Conservation (phyloP, 1,139 yeast genomes). For the Spathaspora sp. region DNA sequence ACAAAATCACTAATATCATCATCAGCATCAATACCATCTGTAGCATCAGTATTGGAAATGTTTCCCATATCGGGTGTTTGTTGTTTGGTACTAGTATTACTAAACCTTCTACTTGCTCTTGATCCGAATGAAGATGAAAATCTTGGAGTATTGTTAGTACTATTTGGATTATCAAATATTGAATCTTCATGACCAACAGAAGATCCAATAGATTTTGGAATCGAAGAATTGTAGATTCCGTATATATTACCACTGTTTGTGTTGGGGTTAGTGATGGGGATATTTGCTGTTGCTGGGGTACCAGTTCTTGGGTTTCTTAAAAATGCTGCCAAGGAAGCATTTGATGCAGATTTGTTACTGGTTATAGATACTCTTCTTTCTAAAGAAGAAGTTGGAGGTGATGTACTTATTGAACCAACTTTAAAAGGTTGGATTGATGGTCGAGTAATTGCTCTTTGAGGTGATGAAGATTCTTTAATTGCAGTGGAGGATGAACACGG, state of each 20-base stretch:
- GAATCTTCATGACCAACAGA: slow-evolving; percentile 33
- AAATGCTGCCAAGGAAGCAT: slow-evolving; percentile 55
- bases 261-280: slow-evolving; percentile 23
- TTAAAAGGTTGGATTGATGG: slow-evolving; percentile 57
- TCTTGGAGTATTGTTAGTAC: slow-evolving; percentile 36
- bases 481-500: slow-evolving; percentile 24
- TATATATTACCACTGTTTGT: slow-evolving; percentile 10
- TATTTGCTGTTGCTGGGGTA: slow-evolving; percentile 30
- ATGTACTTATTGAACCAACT: slow-evolving; percentile 57
- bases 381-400: slow-evolving; percentile 43
- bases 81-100: slow-evolving; percentile 36
- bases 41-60: slow-evolving; percentile 13
- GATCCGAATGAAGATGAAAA: slow-evolving; percentile 61
- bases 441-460: slow-evolving; percentile 19
- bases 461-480: slow-evolving; percentile 18
- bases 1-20: slow-evolving; percentile 83
- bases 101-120: slow-evolving; percentile 45
- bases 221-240: slow-evolving; percentile 18
- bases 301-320: slow-evolving; percentile 48
- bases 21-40: slow-evolving; percentile 48
- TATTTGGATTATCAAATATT: slow-evolving; percentile 23
- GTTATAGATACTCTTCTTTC: slow-evolving; percentile 47
- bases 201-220: slow-evolving; percentile 43
- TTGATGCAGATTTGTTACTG: slow-evolving; percentile 51
- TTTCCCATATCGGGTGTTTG: slow-evolving; percentile 17